Evolutionary conservation across 495 filamentous ascomycete species (phyloP).

Genomic region (Daldinia concentrica): DNA sequence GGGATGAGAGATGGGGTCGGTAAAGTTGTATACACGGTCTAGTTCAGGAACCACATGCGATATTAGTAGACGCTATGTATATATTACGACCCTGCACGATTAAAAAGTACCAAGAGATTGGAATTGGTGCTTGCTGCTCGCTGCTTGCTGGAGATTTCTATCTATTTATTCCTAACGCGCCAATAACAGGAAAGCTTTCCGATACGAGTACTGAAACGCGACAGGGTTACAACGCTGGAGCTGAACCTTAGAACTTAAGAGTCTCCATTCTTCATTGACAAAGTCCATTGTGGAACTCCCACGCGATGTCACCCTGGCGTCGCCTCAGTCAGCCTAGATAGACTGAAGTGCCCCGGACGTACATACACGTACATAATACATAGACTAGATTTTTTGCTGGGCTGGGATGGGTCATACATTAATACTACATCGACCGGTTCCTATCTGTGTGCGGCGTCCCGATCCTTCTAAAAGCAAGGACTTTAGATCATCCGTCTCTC

Average conservation of each 20-base stretch:
- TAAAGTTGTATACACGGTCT: neutral
- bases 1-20: neutral
- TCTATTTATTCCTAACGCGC: slow-evolving; percentile 8
- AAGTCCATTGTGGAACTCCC: neutral
- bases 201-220: slow-evolving; percentile 28
- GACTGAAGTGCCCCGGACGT: too few species aligned
- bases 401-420: neutral
- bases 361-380: neutral
- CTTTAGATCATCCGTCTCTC: neutral
- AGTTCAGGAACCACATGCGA: slow-evolving; percentile 1
- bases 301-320: neutral
- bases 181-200: slow-evolving; percentile 12
- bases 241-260: too few species aligned
- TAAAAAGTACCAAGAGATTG: too few species aligned
- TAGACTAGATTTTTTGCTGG: neutral
- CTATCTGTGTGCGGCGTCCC: neutral
- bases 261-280: too few species aligned
- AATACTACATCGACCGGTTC: neutral
- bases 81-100: neutral
- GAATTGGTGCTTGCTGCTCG: neutral
- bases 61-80: neutral
- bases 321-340: neutral
- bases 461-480: slow-evolving; percentile 20
- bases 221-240: neutral
- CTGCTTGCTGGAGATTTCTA: neutral